phyloP scores from a whole-genome alignment of 495 filamentous ascomycete genomes.

The Clavariopsis aquatica region DNA sequence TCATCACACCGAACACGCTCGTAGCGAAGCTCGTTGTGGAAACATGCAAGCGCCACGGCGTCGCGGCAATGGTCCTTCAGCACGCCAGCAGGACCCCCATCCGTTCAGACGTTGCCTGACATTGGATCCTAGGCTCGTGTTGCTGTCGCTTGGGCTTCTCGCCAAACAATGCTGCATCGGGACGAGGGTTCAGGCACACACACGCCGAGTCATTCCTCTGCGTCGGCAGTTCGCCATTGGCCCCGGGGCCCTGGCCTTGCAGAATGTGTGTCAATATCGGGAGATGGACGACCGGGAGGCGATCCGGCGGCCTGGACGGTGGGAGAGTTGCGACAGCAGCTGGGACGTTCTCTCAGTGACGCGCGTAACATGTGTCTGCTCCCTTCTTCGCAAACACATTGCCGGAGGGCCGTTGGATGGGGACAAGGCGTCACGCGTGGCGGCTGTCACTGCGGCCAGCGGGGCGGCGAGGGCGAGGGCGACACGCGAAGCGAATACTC shows the following conservation, averaged over 20 bases:
- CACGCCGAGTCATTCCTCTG: neutral
- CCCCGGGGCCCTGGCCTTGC: neutral
- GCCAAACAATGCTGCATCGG: neutral
- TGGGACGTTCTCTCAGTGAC: neutral
- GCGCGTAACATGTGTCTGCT: neutral
- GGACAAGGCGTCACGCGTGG: neutral
- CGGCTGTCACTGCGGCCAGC: neutral
- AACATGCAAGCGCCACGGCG: neutral
- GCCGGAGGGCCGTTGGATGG: too few species aligned
- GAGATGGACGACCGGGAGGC: conserved; percentile 1
- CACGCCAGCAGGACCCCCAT: neutral
- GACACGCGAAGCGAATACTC: neutral
- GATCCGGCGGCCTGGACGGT: conserved; percentile 6
- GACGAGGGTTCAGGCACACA: neutral
- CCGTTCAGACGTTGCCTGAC: too few species aligned
- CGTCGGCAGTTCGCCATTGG: conserved; percentile 11
- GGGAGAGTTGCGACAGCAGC: neutral
- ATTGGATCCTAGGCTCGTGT: neutral
- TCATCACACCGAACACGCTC: neutral
- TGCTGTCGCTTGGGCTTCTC: neutral
- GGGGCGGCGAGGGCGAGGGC: neutral
- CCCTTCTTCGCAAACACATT: too few species aligned
- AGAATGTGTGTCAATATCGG: neutral
- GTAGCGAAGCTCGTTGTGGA: neutral
- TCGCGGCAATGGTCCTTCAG: neutral